Evolutionary conservation across 345 rosid species (phyloP).

Genomic region (Pugionium cornutum): DNA sequence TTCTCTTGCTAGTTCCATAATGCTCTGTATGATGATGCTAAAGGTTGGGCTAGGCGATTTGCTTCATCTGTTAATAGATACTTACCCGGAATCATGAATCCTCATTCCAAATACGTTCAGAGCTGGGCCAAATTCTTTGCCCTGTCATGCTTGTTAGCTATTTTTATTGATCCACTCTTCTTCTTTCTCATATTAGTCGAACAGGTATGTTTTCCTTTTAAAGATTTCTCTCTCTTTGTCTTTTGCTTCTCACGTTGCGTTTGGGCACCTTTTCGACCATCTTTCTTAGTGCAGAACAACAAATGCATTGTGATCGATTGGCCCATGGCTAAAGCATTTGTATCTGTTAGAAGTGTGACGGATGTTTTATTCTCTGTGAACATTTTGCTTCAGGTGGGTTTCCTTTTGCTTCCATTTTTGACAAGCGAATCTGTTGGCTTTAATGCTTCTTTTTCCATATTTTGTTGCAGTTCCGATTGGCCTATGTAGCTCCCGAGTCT

Average conservation of each 20-base stretch:
- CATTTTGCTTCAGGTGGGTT: conserved; percentile 79
- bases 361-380: conserved; percentile 67
- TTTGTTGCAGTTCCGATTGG: conserved; percentile 73
- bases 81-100: conserved; percentile 77
- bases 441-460: conserved; percentile 11
- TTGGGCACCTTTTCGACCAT: conserved; percentile 3
- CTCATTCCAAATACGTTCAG: conserved; percentile 67
- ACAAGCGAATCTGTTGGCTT: not conserved
- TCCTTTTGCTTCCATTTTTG: conserved; percentile 11
- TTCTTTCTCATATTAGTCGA: conserved; percentile 62
- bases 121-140: conserved; percentile 71
- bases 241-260: conserved; percentile 6
- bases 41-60: conserved; percentile 73
- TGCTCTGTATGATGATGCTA: conserved; percentile 74
- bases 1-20: conserved; percentile 59
- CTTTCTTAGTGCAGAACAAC: conserved; percentile 43
- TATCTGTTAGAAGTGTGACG: conserved; percentile 55
- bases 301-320: conserved; percentile 57
- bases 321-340: conserved; percentile 50
- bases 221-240: not conserved
- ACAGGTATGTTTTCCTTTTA: conserved; percentile 44
- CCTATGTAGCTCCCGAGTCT: conserved; percentile 84
- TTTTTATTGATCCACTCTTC: conserved; percentile 80
- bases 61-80: conserved; percentile 37
- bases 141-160: conserved; percentile 69